phyloP scores from a whole-genome alignment of 2,329 filamentous ascomycete species.

The Pseudocercospora vitis region DNA sequence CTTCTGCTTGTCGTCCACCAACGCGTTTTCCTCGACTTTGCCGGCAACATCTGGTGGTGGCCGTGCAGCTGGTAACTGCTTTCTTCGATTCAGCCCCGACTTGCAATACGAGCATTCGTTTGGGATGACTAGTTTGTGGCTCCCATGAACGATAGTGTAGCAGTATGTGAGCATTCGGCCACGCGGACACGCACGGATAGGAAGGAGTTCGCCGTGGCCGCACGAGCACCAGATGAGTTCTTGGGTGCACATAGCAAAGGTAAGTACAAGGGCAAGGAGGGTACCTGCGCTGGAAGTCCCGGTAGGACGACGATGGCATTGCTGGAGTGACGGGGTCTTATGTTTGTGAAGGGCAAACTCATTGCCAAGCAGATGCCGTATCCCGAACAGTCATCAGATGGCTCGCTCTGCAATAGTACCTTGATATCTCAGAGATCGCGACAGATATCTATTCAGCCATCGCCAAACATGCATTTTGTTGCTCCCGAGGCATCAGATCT shows the following conservation, averaged over 20 bases:
- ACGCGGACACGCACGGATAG: conserved; percentile 29
- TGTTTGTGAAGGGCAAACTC: neutral
- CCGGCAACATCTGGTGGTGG: conserved; percentile 11
- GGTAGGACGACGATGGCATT: neutral
- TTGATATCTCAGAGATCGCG: neutral
- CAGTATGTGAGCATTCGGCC: conserved; percentile 25
- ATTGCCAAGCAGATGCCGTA: neutral
- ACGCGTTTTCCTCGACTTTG: conserved; percentile 12
- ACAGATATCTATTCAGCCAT: neutral
- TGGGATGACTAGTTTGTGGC: conserved; percentile 27
- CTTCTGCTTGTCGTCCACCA: conserved; percentile 2
- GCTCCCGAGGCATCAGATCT: no score
- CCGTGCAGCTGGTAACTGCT: conserved; percentile 13
- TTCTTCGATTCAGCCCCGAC: conserved; percentile 24
- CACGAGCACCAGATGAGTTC: conserved; percentile 38
- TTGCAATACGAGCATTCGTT: conserved; percentile 34
- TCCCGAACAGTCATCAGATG: neutral
- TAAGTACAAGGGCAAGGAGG: neutral
- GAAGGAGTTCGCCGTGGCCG: conserved; percentile 37
- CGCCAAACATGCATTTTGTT: neutral
- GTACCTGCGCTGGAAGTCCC: neutral
- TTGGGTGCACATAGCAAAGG: conserved; percentile 35
- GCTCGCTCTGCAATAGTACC: neutral
- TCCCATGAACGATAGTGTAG: conserved; percentile 34
- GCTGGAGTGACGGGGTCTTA: conserved; percentile 1